Evolutionary conservation across 495 filamentous ascomycete species (phyloP).

Genomic region (Talaromyces trachyspermus): DNA sequence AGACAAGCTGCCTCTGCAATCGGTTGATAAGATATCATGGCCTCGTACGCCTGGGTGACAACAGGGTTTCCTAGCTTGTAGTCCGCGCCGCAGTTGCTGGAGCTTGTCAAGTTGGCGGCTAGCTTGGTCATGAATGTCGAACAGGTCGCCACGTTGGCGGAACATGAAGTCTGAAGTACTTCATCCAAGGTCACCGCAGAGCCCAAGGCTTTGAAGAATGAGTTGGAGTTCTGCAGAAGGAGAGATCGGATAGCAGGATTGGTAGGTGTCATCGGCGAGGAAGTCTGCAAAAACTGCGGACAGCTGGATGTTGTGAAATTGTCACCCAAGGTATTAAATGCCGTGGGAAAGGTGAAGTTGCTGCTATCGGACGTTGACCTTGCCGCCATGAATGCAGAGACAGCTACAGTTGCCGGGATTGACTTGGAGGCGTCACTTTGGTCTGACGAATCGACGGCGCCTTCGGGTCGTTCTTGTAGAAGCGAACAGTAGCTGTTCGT

Average conservation of each 20-base stretch:
- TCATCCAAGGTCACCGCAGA: conserved; percentile 59
- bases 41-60: conserved; percentile 65
- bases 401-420: not conserved
- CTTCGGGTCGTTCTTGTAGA: not conserved
- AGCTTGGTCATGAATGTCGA: conserved; percentile 48
- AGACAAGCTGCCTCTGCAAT: conserved; percentile 77
- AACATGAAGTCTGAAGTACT: conserved; percentile 65
- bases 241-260: conserved; percentile 66
- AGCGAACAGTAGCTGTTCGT: conserved; percentile 3
- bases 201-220: conserved; percentile 68
- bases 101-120: conserved; percentile 48
- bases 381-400: conserved; percentile 7
- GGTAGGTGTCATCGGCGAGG: conserved; percentile 54
- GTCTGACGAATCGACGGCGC: not conserved
- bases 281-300: conserved; percentile 61
- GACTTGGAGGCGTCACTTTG: not conserved
- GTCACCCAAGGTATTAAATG: conserved; percentile 64
- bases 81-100: conserved; percentile 63
- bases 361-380: conserved; percentile 20
- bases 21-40: conserved; percentile 63
- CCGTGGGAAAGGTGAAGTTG: conserved; percentile 48
- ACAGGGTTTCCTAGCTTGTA: conserved; percentile 55
- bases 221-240: conserved; percentile 62
- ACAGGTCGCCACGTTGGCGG: conserved; percentile 53
- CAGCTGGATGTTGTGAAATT: conserved; percentile 62